Percentiles rank a stretch among this genome's conserved stretches.
Evolutionary conservation across 148 eudicot species (phyloP).

Genomic region (Beta vulgaris): DNA sequence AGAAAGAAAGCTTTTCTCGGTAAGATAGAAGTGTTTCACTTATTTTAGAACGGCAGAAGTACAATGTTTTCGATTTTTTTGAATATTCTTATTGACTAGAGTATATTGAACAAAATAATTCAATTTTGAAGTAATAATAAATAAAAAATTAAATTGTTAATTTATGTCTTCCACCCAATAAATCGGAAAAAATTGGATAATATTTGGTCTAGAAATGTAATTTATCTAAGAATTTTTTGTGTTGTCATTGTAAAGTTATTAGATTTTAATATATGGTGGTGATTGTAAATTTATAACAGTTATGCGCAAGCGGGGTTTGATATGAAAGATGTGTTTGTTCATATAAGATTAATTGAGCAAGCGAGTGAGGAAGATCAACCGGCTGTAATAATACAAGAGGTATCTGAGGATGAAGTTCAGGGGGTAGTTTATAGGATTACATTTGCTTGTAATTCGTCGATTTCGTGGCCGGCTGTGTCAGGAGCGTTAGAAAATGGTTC

Average conservation of each 20-base stretch:
- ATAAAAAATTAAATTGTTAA: too few relatives aligned
- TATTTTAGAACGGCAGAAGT: too few relatives aligned
- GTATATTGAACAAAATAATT: too few relatives aligned
- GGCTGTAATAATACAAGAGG: constrained; percentile 67
- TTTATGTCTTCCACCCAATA: too few relatives aligned
- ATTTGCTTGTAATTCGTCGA: constrained; percentile 74
- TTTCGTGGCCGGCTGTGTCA: constrained; percentile 79
- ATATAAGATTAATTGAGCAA: constrained; percentile 80
- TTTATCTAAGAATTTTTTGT: too few relatives aligned
- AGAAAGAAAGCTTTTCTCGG: too few relatives aligned
- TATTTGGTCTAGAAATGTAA: too few relatives aligned
- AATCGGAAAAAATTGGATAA: too few relatives aligned
- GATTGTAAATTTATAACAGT: constrained; percentile 44
- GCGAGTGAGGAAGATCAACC: constrained; percentile 71
- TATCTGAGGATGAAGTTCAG: constrained; percentile 54
- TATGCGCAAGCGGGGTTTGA: constrained; percentile 94
- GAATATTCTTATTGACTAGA: too few relatives aligned
- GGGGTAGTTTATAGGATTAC: constrained; percentile 56
- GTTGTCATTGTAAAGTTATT: neutral
- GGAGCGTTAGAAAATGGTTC: constrained; percentile 63
- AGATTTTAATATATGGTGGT: neutral
- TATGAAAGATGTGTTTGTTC: constrained; percentile 90
- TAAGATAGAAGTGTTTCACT: too few relatives aligned
- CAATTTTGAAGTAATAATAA: too few relatives aligned
- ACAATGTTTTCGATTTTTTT: too few relatives aligned